Evolutionary conservation across 177 flowering plant species (phyloP), one percentile per base, ranked within the genome.

Genomic region (Tripterygium wilfordii): DNA sequence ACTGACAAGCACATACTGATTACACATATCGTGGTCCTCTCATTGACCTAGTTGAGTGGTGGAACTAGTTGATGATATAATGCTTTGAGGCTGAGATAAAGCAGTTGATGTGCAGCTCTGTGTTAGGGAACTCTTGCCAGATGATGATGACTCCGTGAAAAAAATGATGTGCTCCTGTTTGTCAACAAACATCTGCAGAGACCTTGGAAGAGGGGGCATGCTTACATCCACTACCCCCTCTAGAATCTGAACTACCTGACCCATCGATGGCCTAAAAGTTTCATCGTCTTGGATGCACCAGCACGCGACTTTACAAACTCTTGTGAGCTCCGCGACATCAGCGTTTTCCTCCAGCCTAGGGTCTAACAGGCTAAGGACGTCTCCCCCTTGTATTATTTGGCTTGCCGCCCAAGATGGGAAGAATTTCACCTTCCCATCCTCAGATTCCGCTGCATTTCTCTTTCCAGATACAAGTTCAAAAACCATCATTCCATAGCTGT

Each of bases 211-310:
- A 7, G 76, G 78, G 31, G 79, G 80, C 58, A 57, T 12, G 36
- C 31, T 58, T 25, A 76, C 72, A 4, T 71, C 82, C 19, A 62
- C 24, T 12, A 69, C 53, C 0, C 88, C 84, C 57, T 81, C 87
- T 8, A 81, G 71, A 26, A 81, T 69, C 42, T 80, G 79, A 58
- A 78, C 82, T 1, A 79, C 71, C 51, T 69, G 83, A 10, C 83
- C 69, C 86, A 80, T 83, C 1, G 79, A 43, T n/a, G 84, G 86
- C 62, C 86, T 57, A 25, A 37, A 25, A 18, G 10, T 35, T 53
- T 80, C 86, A 15, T 73, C 66, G 50, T 72, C 86, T 55, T 82
- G 83, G 15, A 77, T 62, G n/a, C n/a, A n/a, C n/a, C n/a, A n/a
- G n/a, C n/a, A n/a, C n/a, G n/a, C n/a, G n/a, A n/a, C n/a, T n/a